Evolutionary conservation across 208 protist species (phyloP), one percentile per base, ranked within the genome.

Genomic region (Acanthamoeba culbertsoni): DNA sequence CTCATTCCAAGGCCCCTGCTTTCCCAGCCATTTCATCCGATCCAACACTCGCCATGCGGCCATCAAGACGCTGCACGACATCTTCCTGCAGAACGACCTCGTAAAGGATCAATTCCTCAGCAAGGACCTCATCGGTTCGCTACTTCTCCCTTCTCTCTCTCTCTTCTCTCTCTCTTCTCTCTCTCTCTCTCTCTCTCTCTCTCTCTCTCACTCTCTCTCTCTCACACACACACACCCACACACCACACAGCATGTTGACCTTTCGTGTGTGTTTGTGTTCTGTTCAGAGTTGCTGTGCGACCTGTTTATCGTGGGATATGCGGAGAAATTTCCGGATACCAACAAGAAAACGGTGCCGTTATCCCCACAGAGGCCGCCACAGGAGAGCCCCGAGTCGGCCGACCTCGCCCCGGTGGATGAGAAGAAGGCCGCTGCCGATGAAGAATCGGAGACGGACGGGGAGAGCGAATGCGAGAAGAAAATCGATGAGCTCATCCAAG

Each of bases 31-130:
- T 20, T 73, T 73, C 63, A 73, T 73, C 35, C 18, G 31, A n/a
- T 42, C 75, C 6, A 53, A 10, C 45, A 86, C 75, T 8, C 43
- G 55, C 2, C 84, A 91, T 68, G 45, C 84, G 51, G 45, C 51
- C n/a, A 71, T 91, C 40, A 91, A 91, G n/a, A 91, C 84, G 20
- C 45, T 91, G 33, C 84, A 91, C 33, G 84, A 91, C 53, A 91
- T 91, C n/a, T 91, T 91, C 57, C 42, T 91, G 28, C 84, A 68
- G 55, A 91, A 91, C 53, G 84, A 91, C 26, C 5, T 42, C 20
- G 55, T 91, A 14, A 91, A 91, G 57, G 84, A 91, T 31, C 55
- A 71, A 31, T 91, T 91, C 53, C 37, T 91, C 51, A 71, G n/a
- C 37, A 91, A 91, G 1, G 5, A 20, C 37, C 55, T 91, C 75